Conservation (phyloP, 2,329 filamentous ascomycete genomes). For the Xylariaceae sp. region DNA sequence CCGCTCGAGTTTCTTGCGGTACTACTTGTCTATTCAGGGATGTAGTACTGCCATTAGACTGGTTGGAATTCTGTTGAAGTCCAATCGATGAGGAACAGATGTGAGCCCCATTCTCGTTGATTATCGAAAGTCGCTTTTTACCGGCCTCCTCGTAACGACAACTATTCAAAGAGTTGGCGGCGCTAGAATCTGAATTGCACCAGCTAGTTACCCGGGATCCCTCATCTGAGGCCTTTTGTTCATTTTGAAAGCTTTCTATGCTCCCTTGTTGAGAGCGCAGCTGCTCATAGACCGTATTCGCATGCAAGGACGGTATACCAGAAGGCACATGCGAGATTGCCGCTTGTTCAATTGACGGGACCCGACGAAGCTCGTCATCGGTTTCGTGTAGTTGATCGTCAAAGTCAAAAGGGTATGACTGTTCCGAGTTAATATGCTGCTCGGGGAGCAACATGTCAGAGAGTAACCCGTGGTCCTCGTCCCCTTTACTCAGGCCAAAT, state of each 20-base stretch:
- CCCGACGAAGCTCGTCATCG: conserved; percentile 16
- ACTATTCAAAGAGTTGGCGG: conserved; percentile 42
- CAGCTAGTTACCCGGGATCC: conserved; percentile 68
- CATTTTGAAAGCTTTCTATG: conserved; percentile 43
- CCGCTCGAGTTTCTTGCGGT: conserved; percentile 16
- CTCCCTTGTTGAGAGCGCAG: conserved; percentile 51
- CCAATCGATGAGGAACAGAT: conserved; percentile 36
- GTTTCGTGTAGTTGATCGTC: conserved; percentile 11
- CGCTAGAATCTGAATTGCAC: conserved; percentile 57
- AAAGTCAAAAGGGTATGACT: conserved; percentile 26
- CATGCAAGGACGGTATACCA: conserved; percentile 46
- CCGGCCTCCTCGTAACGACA: conserved; percentile 40
- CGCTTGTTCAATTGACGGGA: conserved; percentile 16
- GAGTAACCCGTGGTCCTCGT: conserved; percentile 33
- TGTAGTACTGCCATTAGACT: conserved; percentile 19
- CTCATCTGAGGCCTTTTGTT: conserved; percentile 40
- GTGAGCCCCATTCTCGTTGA: conserved; percentile 51
- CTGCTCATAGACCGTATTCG: conserved; percentile 40
- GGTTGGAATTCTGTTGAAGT: conserved; percentile 25
- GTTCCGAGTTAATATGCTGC: conserved; percentile 48
- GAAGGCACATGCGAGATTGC: conserved; percentile 45
- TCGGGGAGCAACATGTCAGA: conserved; percentile 40
- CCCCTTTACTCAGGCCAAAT: conserved; percentile 41
- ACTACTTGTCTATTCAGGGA: conserved; percentile 9
- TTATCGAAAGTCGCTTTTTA: conserved; percentile 56